Percentiles rank a stretch among this genome's conserved stretches.
phyloP scores from a whole-genome alignment of 495 filamentous ascomycete species.

The Parathielavia appendiculata region DNA sequence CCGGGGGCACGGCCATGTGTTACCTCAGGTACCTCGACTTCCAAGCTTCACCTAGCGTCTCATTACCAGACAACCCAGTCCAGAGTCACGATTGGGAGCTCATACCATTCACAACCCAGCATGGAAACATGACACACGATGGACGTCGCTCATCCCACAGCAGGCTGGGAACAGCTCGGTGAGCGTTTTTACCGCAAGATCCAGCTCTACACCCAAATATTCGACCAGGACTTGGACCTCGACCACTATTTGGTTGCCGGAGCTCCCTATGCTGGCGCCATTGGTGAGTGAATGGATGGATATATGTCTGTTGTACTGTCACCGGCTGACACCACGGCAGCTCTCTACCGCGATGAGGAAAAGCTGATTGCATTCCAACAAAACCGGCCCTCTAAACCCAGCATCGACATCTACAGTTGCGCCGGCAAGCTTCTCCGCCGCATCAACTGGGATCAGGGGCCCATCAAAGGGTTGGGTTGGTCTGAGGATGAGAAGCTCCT shows the following conservation, averaged over 20 bases:
- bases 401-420: slow-evolving; percentile 91
- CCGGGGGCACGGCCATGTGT: no score
- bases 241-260: slow-evolving; percentile 90
- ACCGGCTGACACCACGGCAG: slow-evolving; percentile 44
- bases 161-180: slow-evolving; percentile 89
- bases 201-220: slow-evolving; percentile 84
- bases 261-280: slow-evolving; percentile 89
- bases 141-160: slow-evolving; percentile 61
- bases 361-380: slow-evolving; percentile 75
- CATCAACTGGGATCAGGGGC: slow-evolving; percentile 81
- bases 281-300: slow-evolving; percentile 55
- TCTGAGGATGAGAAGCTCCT: slow-evolving; percentile 93
- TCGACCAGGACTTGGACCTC: slow-evolving; percentile 86
- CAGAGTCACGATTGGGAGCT: not conserved
- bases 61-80: slow-evolving; percentile 7
- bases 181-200: slow-evolving; percentile 92
- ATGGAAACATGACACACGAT: slow-evolving; percentile 41
- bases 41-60: not conserved
- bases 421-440: slow-evolving; percentile 73
- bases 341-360: slow-evolving; percentile 80
- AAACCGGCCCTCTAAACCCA: slow-evolving; percentile 65
- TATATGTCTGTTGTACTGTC: slow-evolving; percentile 3
- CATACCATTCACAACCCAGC: not conserved
- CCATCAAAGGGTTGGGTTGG: slow-evolving; percentile 88
- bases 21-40: no score